These are phyloP conservation scores for Yamadazyma mexicana DNA, from an alignment of 1,139 yeast genomes.

Conservation along the genomic window DNA sequence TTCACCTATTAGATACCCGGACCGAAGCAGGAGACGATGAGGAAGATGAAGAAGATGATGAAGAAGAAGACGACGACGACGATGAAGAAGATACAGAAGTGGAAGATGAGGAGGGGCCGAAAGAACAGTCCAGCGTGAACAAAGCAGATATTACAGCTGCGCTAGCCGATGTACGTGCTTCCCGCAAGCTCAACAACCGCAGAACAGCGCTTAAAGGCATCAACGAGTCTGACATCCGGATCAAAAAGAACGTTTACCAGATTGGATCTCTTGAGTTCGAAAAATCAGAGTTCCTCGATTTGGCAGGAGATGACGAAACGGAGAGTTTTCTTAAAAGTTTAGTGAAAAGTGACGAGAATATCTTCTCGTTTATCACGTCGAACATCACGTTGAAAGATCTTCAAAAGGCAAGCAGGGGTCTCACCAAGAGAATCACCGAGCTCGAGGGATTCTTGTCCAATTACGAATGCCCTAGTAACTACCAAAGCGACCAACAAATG, in stretches of 20 bases:
- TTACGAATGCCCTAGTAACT: conserved; percentile 42
- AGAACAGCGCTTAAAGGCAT: conserved; percentile 8
- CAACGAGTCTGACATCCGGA: conserved; percentile 15
- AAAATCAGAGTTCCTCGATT: conserved; percentile 46
- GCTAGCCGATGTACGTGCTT: conserved; percentile 7
- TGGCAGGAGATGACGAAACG: conserved; percentile 48
- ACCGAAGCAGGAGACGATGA: conserved; percentile 8
- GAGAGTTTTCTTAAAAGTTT: conserved; percentile 54
- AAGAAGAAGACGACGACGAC: conserved; percentile 6
- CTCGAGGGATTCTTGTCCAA: conserved; percentile 35
- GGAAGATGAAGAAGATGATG: conserved; percentile 8
- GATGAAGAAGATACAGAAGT: not conserved
- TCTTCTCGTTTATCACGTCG: conserved; percentile 46
- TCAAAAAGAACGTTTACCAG: conserved; percentile 39
- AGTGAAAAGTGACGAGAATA: conserved; percentile 44
- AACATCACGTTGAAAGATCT: conserved; percentile 49
- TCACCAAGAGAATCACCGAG: conserved; percentile 35
- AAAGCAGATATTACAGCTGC: not conserved
- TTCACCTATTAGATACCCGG: conserved; percentile 38
- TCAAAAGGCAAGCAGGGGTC: conserved; percentile 44
- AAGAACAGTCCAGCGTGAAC: conserved; percentile 1
- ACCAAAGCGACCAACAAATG: conserved; percentile 23
- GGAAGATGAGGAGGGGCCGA: conserved; percentile 4
- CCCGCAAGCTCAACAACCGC: conserved; percentile 5
- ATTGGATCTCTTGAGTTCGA: conserved; percentile 59